Conservation (phyloP, 768 basidiomycete species). For the Hericium rajendrae region DNA sequence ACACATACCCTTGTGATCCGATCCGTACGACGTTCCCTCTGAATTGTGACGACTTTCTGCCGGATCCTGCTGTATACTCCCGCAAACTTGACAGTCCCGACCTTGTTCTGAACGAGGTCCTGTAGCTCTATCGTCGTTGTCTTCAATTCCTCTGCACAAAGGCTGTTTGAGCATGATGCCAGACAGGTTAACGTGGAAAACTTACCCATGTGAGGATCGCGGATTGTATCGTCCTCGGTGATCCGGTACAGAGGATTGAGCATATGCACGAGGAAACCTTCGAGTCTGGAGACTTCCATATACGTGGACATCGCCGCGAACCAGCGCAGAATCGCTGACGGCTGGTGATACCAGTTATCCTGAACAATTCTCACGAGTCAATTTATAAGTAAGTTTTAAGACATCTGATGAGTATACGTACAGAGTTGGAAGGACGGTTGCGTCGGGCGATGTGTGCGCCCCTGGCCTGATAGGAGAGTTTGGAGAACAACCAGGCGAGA, state of each 20-base stretch:
- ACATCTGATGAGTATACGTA: slow-evolving; percentile 21
- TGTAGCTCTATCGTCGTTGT: slow-evolving; percentile 73
- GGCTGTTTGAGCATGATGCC: background rate
- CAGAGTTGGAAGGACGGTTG: slow-evolving; percentile 37
- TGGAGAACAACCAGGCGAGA: slow-evolving; percentile 90
- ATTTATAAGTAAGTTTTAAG: background rate
- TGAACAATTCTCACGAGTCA: slow-evolving; percentile 21
- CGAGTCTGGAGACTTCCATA: slow-evolving; percentile 49
- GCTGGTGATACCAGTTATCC: slow-evolving; percentile 79
- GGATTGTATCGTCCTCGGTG: slow-evolving; percentile 76
- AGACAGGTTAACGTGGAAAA: slow-evolving; percentile 1
- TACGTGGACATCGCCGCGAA: slow-evolving; percentile 84
- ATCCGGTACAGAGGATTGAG: slow-evolving; percentile 82
- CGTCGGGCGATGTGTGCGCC: slow-evolving; percentile 66
- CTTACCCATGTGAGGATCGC: slow-evolving; percentile 71
- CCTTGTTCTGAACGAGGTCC: slow-evolving; percentile 78
- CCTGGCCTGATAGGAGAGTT: slow-evolving; percentile 79
- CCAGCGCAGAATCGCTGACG: slow-evolving; percentile 76
- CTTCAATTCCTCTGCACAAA: slow-evolving; percentile 66
- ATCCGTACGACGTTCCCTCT: slow-evolving; percentile 60
- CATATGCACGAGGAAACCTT: slow-evolving; percentile 73
- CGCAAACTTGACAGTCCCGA: slow-evolving; percentile 82
- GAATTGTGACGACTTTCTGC: slow-evolving; percentile 53
- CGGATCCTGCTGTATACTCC: slow-evolving; percentile 71
- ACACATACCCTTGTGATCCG: slow-evolving; percentile 33